Percentiles rank a stretch among this genome's conserved stretches.
phyloP scores from a whole-genome alignment of 176 grass and related monocot genomes.

The Saccharum officinarum region DNA sequence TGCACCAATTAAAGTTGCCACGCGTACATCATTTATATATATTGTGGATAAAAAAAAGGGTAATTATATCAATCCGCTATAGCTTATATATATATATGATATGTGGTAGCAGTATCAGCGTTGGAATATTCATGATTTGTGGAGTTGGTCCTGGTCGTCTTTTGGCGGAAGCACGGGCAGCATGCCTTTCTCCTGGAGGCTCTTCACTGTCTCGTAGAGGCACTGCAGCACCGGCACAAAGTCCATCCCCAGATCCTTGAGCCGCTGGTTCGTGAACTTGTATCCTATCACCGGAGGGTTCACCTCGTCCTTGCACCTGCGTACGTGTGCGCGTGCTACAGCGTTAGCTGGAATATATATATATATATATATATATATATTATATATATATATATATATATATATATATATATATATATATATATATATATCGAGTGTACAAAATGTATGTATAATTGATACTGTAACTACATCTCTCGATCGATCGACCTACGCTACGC shows the following conservation, averaged over 20 bases:
- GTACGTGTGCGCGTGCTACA: too few relatives aligned
- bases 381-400: too few relatives aligned
- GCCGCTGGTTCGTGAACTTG: constrained; percentile 71
- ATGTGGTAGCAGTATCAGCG: background rate
- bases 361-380: too few relatives aligned
- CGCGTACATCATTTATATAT: background rate
- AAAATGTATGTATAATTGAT: too few relatives aligned
- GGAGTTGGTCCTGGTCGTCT: background rate
- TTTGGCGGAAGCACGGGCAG: constrained; percentile 31
- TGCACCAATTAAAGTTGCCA: background rate
- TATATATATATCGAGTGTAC: too few relatives aligned
- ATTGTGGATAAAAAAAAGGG: background rate
- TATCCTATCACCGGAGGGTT: constrained; percentile 58
- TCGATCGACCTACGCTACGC: background rate
- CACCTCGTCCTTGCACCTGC: constrained; percentile 68
- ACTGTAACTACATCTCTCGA: too few relatives aligned
- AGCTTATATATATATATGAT: background rate
- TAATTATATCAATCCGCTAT: background rate
- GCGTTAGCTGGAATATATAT: too few relatives aligned
- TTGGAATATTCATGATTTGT: constrained; percentile 2
- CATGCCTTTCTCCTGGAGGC: constrained; percentile 58
- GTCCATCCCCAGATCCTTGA: constrained; percentile 73
- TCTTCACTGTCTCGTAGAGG: constrained; percentile 48
- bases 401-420: too few relatives aligned
- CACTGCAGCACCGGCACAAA: constrained; percentile 51